These are phyloP conservation scores for Chaetomium tenue DNA, from an alignment of 495 filamentous ascomycete species.

Conservation along the genomic window DNA sequence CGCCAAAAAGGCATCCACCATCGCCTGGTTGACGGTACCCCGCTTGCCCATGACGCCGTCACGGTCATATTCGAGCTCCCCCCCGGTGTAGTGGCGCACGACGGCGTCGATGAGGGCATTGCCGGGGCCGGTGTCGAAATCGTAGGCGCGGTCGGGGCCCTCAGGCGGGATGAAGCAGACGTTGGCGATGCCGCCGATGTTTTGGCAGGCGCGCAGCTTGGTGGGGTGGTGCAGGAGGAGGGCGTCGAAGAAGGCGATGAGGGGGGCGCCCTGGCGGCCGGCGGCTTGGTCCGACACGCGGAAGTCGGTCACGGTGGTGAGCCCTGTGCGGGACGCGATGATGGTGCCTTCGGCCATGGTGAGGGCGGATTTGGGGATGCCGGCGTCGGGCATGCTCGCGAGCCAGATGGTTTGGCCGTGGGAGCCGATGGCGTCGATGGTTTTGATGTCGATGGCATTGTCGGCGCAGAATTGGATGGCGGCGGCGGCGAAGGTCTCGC, in stretches of 20 bases:
- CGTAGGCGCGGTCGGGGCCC: slow-evolving; percentile 45
- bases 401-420: slow-evolving; percentile 62
- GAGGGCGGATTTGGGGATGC: slow-evolving; percentile 50
- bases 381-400: slow-evolving; percentile 51
- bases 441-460: slow-evolving; percentile 45
- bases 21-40: slow-evolving; percentile 51
- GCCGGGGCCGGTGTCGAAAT: slow-evolving; percentile 55
- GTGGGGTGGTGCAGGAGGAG: slow-evolving; percentile 56
- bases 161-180: slow-evolving; percentile 60
- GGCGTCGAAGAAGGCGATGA: slow-evolving; percentile 52
- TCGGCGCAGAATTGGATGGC: slow-evolving; percentile 49
- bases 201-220: slow-evolving; percentile 57
- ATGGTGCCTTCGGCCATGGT: slow-evolving; percentile 49
- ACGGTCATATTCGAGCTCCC: slow-evolving; percentile 46
- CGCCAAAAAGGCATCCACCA: slow-evolving; percentile 53
- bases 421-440: slow-evolving; percentile 56
- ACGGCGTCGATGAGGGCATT: slow-evolving; percentile 50
- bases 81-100: slow-evolving; percentile 48
- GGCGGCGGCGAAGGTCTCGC: slow-evolving; percentile 52
- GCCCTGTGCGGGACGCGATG: slow-evolving; percentile 42
- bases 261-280: slow-evolving; percentile 49
- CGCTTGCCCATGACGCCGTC: slow-evolving; percentile 54
- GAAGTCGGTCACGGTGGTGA: slow-evolving; percentile 49
- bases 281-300: slow-evolving; percentile 46
- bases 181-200: slow-evolving; percentile 60